Conservation (phyloP, 2,329 filamentous ascomycete species). For the Paraphoma sp. region DNA sequence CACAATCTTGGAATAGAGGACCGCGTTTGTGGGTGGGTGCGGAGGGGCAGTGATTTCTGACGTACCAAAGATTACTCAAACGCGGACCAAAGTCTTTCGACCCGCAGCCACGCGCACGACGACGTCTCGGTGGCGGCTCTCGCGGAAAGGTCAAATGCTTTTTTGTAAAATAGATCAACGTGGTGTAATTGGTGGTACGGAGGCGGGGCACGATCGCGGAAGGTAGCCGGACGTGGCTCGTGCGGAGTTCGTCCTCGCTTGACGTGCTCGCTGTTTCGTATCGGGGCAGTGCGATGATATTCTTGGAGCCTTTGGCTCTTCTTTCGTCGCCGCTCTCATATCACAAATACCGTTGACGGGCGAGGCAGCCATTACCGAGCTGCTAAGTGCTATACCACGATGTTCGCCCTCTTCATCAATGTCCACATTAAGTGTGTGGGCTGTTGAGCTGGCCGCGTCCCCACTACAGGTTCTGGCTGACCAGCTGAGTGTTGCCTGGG, state of each 20-base stretch:
- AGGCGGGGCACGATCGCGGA: neutral
- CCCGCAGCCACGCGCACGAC: conserved; percentile 1
- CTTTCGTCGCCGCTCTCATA: neutral
- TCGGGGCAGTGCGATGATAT: conserved; percentile 13
- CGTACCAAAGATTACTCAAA: conserved; percentile 24
- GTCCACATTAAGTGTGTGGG: conserved; percentile 16
- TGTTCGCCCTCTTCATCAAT: conserved; percentile 12
- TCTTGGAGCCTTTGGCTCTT: conserved; percentile 4
- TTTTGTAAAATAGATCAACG: neutral
- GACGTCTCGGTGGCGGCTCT: conserved; percentile 1
- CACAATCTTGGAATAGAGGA: conserved; percentile 34
- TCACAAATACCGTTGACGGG: neutral
- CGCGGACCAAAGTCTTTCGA: conserved; percentile 14
- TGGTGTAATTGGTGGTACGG: neutral
- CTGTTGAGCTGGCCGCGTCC: neutral
- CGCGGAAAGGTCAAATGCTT: conserved; percentile 1
- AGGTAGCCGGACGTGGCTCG: conserved; percentile 1
- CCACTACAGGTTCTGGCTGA: conserved; percentile 26
- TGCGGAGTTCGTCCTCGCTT: neutral
- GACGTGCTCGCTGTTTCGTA: neutral
- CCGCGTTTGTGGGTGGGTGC: conserved; percentile 13
- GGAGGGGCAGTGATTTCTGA: conserved; percentile 30
- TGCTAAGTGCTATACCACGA: neutral
- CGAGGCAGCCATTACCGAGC: neutral
- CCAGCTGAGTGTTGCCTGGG: conserved; percentile 28